Evolutionary conservation across 306 rosid species (phyloP).

Genomic region (Adenanthera pavonina): DNA sequence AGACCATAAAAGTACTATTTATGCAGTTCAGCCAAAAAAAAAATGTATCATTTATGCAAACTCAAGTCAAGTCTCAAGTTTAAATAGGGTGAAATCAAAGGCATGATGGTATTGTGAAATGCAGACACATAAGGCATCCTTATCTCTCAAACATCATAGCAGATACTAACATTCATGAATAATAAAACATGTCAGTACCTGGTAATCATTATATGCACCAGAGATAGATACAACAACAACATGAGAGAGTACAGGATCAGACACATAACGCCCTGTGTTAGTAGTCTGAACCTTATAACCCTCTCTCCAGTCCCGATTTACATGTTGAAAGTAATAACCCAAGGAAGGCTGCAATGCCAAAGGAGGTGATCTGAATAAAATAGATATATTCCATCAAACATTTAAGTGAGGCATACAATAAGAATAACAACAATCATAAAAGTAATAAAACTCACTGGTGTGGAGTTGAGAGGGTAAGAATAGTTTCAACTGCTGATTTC

Average conservation of each 20-base stretch:
- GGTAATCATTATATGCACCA: constrained; percentile 91
- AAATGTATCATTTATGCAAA: background rate
- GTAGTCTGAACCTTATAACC: constrained; percentile 77
- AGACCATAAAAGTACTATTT: constrained; percentile 2
- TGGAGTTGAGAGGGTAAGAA: constrained; percentile 91
- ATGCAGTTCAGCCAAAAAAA: background rate
- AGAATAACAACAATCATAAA: constrained; percentile 27
- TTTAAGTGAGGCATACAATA: constrained; percentile 36
- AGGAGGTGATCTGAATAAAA: constrained; percentile 94
- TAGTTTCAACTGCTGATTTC: constrained; percentile 88
- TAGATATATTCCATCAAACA: constrained; percentile 50
- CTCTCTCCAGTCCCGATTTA: constrained; percentile 86
- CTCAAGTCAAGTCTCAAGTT: constrained; percentile 31
- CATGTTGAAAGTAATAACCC: constrained; percentile 81
- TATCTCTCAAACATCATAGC: constrained; percentile 31
- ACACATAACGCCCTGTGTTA: constrained; percentile 62
- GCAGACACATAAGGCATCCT: constrained; percentile 35
- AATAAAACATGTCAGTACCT: constrained; percentile 56
- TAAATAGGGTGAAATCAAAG: constrained; percentile 3
- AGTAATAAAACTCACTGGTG: constrained; percentile 75
- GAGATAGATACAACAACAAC: constrained; percentile 90
- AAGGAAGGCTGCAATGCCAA: constrained; percentile 94
- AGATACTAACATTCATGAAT: constrained; percentile 7
- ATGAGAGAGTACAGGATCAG: constrained; percentile 76
- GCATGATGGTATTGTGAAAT: constrained; percentile 14